Conservation (phyloP, 805 yeast genomes). For the Starmerella geochares region DNA sequence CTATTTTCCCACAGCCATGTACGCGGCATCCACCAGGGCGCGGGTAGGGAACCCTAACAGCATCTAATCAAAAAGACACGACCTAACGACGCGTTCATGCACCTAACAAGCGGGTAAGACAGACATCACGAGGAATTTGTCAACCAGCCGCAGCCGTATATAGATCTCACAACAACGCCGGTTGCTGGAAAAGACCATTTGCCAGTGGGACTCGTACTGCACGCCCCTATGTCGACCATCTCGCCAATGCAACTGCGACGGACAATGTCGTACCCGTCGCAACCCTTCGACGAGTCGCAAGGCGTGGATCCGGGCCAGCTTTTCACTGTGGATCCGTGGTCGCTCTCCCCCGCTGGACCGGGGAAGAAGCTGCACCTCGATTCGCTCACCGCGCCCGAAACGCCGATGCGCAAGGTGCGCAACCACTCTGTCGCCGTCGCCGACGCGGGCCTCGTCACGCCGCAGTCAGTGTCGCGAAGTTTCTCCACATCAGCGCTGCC, state of each 20-base stretch:
- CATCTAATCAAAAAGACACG: slow-evolving; percentile 13
- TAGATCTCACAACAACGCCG: slow-evolving; percentile 3
- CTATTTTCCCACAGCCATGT: neutral
- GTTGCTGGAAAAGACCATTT: neutral
- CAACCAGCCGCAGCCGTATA: slow-evolving; percentile 11
- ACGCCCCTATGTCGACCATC: neutral
- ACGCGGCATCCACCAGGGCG: slow-evolving; percentile 2
- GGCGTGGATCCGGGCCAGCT: slow-evolving; percentile 12
- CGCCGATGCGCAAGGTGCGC: slow-evolving; percentile 18
- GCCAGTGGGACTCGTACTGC: neutral
- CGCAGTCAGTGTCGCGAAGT: slow-evolving; percentile 18
- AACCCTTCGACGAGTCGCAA: slow-evolving; percentile 4
- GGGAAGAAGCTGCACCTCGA: slow-evolving; percentile 2
- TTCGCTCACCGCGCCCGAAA: slow-evolving; percentile 10
- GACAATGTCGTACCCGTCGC: slow-evolving; percentile 8
- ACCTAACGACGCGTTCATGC: slow-evolving; percentile 9
- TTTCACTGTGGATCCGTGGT: slow-evolving; percentile 9
- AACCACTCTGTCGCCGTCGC: slow-evolving; percentile 12
- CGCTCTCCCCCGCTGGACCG: slow-evolving; percentile 10
- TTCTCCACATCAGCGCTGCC: slow-evolving; percentile 17
- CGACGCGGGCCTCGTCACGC: slow-evolving; percentile 17
- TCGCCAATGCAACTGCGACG: slow-evolving; percentile 6
- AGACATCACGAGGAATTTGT: slow-evolving; percentile 12
- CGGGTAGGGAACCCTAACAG: slow-evolving; percentile 2
- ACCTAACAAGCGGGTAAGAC: slow-evolving; percentile 7